phyloP scores from a whole-genome alignment of 2,329 filamentous ascomycete genomes.

The Ophiostoma piceae region DNA sequence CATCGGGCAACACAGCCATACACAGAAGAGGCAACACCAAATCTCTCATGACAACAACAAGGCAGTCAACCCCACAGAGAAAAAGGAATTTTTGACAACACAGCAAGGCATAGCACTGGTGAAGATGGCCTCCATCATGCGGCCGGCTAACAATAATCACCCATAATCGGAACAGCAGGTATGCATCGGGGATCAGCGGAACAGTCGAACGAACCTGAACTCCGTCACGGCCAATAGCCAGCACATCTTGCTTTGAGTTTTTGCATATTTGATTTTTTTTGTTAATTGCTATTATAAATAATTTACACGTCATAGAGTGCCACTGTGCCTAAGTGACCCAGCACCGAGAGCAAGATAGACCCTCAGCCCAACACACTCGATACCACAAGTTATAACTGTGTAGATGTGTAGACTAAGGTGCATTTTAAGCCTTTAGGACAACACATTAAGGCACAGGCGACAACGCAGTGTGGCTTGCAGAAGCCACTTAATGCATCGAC shows the following conservation, averaged over 20 bases:
- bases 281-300: not conserved
- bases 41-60: not conserved
- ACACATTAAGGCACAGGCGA: not conserved
- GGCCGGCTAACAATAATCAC: not conserved
- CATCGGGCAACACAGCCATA: not conserved
- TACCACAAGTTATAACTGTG: not conserved
- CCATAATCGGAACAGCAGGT: not conserved
- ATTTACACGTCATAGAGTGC: not conserved
- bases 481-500: not conserved
- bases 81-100: not conserved
- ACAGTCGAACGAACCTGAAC: not conserved
- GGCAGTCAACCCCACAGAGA: not conserved
- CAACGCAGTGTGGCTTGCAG: not conserved
- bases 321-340: not conserved
- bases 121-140: slow-evolving; percentile 3
- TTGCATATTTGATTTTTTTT: not conserved
- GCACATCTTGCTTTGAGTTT: not conserved
- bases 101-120: not conserved
- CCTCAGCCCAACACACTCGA: not conserved
- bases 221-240: not conserved
- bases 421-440: not conserved
- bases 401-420: not conserved
- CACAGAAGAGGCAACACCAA: not conserved
- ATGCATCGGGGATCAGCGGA: not conserved
- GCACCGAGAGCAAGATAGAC: not conserved